Evolutionary conservation across 306 rosid species (phyloP), one percentile per base, ranked within the genome.

Genomic region (Aeschynomene evenia): DNA sequence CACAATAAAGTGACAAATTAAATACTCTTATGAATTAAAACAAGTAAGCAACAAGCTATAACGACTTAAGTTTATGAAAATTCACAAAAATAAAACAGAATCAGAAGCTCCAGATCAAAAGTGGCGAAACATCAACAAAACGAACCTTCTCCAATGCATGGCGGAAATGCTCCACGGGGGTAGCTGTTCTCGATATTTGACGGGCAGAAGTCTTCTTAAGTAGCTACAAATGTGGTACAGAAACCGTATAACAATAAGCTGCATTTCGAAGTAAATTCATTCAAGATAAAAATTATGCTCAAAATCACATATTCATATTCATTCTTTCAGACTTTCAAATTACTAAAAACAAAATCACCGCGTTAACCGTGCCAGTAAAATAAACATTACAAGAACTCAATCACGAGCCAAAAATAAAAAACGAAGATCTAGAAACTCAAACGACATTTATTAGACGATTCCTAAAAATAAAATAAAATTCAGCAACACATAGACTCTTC

Each of bases 101-200:
- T 2, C 13, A 12, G 11, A 39, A 39, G 45, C 14, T 39, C 23
- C 28, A 18, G 22, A 59, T 31, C 23, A 66, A 59, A 42, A 42
- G 11, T 12, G 5, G 28, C 31, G 36, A 23, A 70, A 53, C 24
- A 29, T 37, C 62, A 59, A 8, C 43, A 56, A 3, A 36, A 80
- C 89, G 68, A 73, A 91, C 99, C 97, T 84, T 82, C 68, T 87
- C 96, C 50, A 94, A 21, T 23, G 96, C 58, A 72, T 75, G 89
- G 58, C 89, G 92, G 70, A 94, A 91, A 77, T 88, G 88, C 76
- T 91, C 97, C 78, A 91, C 82, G 3, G 97, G 97, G 2, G 95
- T 77, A 48, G 96, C 91, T 1, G 91, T 84, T 87, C 72, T 91
- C 9, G 96, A 87, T 63, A 91, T 83, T 89, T 91, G 96, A 49